Percentiles rank a stretch among this genome's conserved stretches.
These are phyloP conservation scores for Penicillium salamii DNA, from an alignment of 495 filamentous ascomycete species.

Conservation along the genomic window DNA sequence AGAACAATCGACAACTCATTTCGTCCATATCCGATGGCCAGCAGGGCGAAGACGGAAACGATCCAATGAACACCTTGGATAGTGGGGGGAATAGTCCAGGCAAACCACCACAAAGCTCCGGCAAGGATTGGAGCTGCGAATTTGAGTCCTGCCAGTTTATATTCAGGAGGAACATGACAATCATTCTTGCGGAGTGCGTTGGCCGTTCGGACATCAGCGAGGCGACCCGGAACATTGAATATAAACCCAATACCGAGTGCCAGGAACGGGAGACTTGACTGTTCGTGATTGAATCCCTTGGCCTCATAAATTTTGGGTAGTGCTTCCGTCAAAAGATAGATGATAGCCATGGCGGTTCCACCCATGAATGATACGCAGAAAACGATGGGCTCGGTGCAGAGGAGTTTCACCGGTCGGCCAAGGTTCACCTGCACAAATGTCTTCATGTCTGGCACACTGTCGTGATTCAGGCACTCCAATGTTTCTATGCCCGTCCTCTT, in stretches of 20 bases:
- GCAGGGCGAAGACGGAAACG: conserved; percentile 29
- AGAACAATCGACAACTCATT: conserved; percentile 46
- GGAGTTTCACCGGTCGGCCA: no score
- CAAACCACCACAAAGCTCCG: conserved; percentile 41
- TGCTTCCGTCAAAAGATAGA: conserved; percentile 48
- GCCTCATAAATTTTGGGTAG: conserved; percentile 32
- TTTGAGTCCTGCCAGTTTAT: no score
- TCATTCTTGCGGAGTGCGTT: no score
- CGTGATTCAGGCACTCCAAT: conserved; percentile 30
- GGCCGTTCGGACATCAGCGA: no score
- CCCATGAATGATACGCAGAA: conserved; percentile 30
- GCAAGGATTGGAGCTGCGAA: conserved; percentile 36
- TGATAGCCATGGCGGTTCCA: conserved; percentile 31
- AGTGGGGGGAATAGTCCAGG: conserved; percentile 42
- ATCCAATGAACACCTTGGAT: conserved; percentile 31
- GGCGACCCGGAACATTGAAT: conserved; percentile 10
- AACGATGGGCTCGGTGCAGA: conserved; percentile 35
- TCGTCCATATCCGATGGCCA: conserved; percentile 40
- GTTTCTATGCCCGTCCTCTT: conserved; percentile 18
- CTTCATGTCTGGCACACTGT: conserved; percentile 25
- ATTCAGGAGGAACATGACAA: no score
- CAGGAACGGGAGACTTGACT: conserved; percentile 39
- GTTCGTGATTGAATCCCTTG: conserved; percentile 26
- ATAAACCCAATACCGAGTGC: conserved; percentile 35
- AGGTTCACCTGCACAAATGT: no score